Evolutionary conservation across 441 rosid genomes (phyloP).

Genomic region (Adansonia gregorii): DNA sequence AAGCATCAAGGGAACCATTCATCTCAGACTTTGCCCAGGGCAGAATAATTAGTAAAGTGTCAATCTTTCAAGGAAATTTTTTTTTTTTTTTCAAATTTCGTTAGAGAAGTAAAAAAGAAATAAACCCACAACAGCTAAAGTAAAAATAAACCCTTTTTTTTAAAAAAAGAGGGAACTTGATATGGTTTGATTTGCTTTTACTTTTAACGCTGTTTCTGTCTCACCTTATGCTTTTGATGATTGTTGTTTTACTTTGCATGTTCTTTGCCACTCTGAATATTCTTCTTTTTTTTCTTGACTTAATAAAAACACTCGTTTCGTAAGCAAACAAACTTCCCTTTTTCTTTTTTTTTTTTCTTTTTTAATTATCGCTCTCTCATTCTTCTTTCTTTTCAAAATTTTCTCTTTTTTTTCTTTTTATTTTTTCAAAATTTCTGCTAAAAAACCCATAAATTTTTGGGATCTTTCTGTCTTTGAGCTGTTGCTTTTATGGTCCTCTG

Average conservation of each 20-base stretch:
- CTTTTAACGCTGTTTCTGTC: constrained; percentile 35
- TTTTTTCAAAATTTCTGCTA: neutral
- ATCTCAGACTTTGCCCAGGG: constrained; percentile 36
- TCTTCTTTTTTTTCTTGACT: constrained; percentile 24
- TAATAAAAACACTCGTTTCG: constrained; percentile 12
- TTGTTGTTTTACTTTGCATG: constrained; percentile 36
- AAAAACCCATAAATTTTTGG: neutral
- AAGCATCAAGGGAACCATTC: constrained; percentile 67
- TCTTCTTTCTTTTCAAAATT: constrained; percentile 11
- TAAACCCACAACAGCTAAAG: constrained; percentile 20
- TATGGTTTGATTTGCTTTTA: constrained; percentile 35
- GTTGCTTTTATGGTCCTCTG: constrained; percentile 38
- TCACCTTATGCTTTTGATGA: constrained; percentile 19
- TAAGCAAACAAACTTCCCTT: constrained; percentile 13
- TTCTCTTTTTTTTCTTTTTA: neutral
- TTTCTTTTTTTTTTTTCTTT: neutral
- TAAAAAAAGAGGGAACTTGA: constrained; percentile 17
- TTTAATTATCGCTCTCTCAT: constrained; percentile 24
- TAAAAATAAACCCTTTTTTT: neutral
- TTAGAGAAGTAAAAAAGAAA: neutral
- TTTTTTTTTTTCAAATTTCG: neutral
- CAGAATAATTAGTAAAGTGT: constrained; percentile 37
- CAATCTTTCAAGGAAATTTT: neutral
- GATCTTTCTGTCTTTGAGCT: constrained; percentile 13
- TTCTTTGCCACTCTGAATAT: constrained; percentile 30